These are phyloP conservation scores for Colletotrichum scovillei DNA, from an alignment of 2,329 filamentous ascomycete genomes.

Conservation along the genomic window DNA sequence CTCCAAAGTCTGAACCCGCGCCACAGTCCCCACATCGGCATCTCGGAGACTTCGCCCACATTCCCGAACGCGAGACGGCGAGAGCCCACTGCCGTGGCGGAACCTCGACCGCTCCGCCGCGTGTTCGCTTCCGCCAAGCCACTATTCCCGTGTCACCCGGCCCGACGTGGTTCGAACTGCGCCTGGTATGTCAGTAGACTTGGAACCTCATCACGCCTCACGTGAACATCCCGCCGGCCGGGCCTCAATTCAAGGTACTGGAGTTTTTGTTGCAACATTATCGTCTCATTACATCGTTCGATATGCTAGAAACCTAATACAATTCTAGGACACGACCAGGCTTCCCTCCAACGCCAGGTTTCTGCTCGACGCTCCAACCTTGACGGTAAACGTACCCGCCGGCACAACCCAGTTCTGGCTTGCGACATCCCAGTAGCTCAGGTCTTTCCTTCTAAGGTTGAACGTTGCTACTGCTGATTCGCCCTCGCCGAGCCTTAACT, in stretches of 20 bases:
- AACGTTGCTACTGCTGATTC: constrained; percentile 62
- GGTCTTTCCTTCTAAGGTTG: constrained; percentile 67
- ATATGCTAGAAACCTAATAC: not conserved
- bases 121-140: constrained; percentile 1
- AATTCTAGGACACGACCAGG: constrained; percentile 14
- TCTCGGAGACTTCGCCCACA: constrained; percentile 19
- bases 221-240: not conserved
- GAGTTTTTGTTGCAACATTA: not conserved
- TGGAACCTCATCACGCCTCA: not conserved
- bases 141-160: not conserved
- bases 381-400: constrained; percentile 53
- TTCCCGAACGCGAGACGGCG: constrained; percentile 7
- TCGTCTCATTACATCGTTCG: not conserved
- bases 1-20: too few relatives aligned
- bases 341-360: constrained; percentile 54
- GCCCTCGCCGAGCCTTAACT: constrained; percentile 63
- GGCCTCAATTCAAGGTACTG: not conserved
- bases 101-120: constrained; percentile 1
- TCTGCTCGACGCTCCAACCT: constrained; percentile 58
- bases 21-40: not conserved
- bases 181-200: not conserved
- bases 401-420: constrained; percentile 71
- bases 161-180: not conserved
- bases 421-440: constrained; percentile 74
- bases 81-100: not conserved